Evolutionary conservation across 2,329 filamentous ascomycete species (phyloP).

Genomic region (Stachybotrys chartarum): DNA sequence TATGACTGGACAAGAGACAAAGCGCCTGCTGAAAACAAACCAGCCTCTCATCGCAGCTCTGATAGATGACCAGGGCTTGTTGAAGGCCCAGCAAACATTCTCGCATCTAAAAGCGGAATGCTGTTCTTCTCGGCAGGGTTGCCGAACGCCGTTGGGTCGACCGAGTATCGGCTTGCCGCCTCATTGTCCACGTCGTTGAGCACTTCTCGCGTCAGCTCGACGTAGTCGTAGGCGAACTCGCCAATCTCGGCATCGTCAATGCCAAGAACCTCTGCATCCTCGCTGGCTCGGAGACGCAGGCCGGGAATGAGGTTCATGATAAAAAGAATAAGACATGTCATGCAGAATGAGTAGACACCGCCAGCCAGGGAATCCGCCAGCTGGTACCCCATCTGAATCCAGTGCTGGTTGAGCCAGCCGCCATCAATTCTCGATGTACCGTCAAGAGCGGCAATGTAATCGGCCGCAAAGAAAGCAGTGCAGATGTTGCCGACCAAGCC

Average conservation of each 20-base stretch:
- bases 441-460: slow-evolving; percentile 79
- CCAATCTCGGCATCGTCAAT: slow-evolving; percentile 89
- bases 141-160: slow-evolving; percentile 26
- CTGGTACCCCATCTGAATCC: slow-evolving; percentile 77
- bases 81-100: slow-evolving; percentile 25
- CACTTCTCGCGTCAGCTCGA: slow-evolving; percentile 64
- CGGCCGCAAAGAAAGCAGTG: slow-evolving; percentile 76
- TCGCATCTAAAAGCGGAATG: slow-evolving; percentile 38
- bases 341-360: slow-evolving; percentile 69
- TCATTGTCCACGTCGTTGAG: slow-evolving; percentile 40
- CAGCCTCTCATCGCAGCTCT: not conserved
- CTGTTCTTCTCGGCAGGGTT: slow-evolving; percentile 41
- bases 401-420: slow-evolving; percentile 79
- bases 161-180: slow-evolving; percentile 34
- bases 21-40: not conserved
- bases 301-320: slow-evolving; percentile 73
- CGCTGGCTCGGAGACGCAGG: slow-evolving; percentile 63
- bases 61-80: slow-evolving; percentile 9
- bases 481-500: slow-evolving; percentile 73
- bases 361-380: slow-evolving; percentile 74
- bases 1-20: not conserved
- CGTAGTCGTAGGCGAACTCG: slow-evolving; percentile 93
- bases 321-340: slow-evolving; percentile 73
- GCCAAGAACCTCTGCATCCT: slow-evolving; percentile 75
- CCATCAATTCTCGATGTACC: slow-evolving; percentile 60